Base-by-base conservation (phyloP, 169 alveolate genomes). In the Plasmodium falciparum region DNA sequence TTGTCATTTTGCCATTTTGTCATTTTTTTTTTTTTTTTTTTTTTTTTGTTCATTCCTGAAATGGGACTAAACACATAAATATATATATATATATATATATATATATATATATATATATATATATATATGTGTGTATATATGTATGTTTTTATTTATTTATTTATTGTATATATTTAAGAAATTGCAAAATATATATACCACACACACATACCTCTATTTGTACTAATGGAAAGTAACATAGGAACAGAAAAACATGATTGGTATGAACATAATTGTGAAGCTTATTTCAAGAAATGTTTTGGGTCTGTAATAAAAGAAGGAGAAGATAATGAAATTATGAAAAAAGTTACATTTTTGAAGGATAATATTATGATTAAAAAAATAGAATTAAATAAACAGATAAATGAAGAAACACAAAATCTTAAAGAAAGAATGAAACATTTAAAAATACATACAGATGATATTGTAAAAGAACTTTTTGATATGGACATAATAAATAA, bases 271-370 rank as follows among this genome's bases (percentile, higher is more conserved):
- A 67, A 80, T 24, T 24, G 33, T 15, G 45, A 47, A 58, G 65
- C 17, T 20, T 67, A 67, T 49, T 69, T 80, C 11, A 72, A 80
- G 15, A n/a, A 45, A 17, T 72, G 54, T 58, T 80, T 80, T 67
- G 78, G 73, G 2, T 24, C 33, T 6, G 15, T 54, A 13, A 24
- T 80, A 69, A 50, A 26, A 52, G 73, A 74, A 17, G 26, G 33
- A 13, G 61, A 39, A 12, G 72, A 17, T n/a, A 7, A 26, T 54
- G 80, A 67, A 67, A 50, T 80, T 33, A 13, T 15, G 26, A 33
- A 66, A 17, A 80, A 17, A 15, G 73, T 80, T 0, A 12, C 54
- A 20, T 15, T n/a, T 3, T 67, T 80, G 49, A 54, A 58, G 49
- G 52, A 54, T 17, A 22, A 13, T 12, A 49, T 80, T 17, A 13